Evolutionary conservation across 176 grass and related monocot species (phyloP), one percentile per base, ranked within the genome.

Genomic region (Miscanthus lutarioriparius): DNA sequence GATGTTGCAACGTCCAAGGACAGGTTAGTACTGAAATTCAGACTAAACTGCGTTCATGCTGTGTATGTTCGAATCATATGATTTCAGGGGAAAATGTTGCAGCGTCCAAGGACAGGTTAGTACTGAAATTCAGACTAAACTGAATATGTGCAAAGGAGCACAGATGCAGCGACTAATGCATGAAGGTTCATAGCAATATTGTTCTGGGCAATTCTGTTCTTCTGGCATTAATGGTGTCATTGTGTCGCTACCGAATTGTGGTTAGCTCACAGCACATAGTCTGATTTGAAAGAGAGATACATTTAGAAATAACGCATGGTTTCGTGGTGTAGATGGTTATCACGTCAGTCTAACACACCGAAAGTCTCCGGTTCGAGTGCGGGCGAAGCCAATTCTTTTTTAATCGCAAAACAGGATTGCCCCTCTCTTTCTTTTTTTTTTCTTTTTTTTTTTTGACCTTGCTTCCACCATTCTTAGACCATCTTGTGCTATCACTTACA

Each of bases 321-420:
- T 64, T 62, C 89, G 89, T 94, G 92, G 89, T 94, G 81, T 94
- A 91, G 89, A 92, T 95, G 93, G 93, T 94, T 91, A 91, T 94
- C 84, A 94, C 89, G 89, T 91, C 87, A 94, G 89, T 94, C 89
- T 94, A 94, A 94, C 89, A 90, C 87, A 89, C 83, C 82, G 84
- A 92, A 88, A 84, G 89, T 94, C 90, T 90, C 89, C 87, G 87
- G 89, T 94, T 90, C 85, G 78, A 90, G 19, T 12, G 78, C 90
- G 87, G 92, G 85, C 92, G 87, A 92, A 85, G 65, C 83, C 75
- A 79, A 6, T 5, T 48, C 5, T 49, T 17, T 17, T 5, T 17
- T 1, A 0, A 14, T 47, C 11, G 3, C 3, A 47, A 1, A 15
- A 47, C 45, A 15, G 3, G 2, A 5, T 36, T 6, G 4, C 5